phyloP scores from a whole-genome alignment of 2,329 filamentous ascomycete genomes.

The Aspergillus alliaceus region DNA sequence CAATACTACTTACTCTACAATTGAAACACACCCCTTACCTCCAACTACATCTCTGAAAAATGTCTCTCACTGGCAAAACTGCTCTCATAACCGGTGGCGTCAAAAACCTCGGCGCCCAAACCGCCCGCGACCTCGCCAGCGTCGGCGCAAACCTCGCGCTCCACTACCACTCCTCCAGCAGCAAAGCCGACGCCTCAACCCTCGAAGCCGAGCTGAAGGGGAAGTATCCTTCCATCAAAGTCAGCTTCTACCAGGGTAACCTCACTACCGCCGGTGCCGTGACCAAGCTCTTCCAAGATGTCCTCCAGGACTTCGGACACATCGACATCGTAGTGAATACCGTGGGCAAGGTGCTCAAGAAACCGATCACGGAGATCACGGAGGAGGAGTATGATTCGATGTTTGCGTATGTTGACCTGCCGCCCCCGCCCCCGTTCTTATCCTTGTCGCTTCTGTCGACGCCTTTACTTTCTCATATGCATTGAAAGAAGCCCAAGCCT shows the following conservation, averaged over 20 bases:
- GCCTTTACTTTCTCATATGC: too few species aligned
- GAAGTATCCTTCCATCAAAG: constrained; percentile 31
- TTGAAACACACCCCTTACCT: too few species aligned
- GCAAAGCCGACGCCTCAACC: constrained; percentile 37
- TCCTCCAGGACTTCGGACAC: constrained; percentile 43
- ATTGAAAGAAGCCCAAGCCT: too few species aligned
- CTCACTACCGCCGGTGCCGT: constrained; percentile 44
- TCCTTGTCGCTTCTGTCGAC: too few species aligned
- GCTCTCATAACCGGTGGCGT: constrained; percentile 46
- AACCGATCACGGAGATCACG: constrained; percentile 45
- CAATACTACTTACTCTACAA: too few species aligned
- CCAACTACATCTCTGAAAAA: constrained; percentile 12
- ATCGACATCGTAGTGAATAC: constrained; percentile 55
- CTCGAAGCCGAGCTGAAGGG: constrained; percentile 41
- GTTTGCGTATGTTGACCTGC: constrained; percentile 47
- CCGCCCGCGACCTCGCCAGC: constrained; percentile 37
- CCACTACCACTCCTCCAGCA: constrained; percentile 44
- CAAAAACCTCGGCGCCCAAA: constrained; percentile 45
- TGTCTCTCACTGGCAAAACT: constrained; percentile 42
- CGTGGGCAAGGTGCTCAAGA: constrained; percentile 52
- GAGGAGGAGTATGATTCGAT: constrained; percentile 51
- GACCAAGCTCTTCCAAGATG: constrained; percentile 42
- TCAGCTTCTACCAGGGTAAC: constrained; percentile 47
- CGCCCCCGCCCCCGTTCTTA: too few species aligned
- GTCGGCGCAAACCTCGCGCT: constrained; percentile 40